Percentiles rank a stretch among this genome's conserved stretches.
Evolutionary conservation across 306 rosid species (phyloP).

Genomic region (Fragaria vesca): DNA sequence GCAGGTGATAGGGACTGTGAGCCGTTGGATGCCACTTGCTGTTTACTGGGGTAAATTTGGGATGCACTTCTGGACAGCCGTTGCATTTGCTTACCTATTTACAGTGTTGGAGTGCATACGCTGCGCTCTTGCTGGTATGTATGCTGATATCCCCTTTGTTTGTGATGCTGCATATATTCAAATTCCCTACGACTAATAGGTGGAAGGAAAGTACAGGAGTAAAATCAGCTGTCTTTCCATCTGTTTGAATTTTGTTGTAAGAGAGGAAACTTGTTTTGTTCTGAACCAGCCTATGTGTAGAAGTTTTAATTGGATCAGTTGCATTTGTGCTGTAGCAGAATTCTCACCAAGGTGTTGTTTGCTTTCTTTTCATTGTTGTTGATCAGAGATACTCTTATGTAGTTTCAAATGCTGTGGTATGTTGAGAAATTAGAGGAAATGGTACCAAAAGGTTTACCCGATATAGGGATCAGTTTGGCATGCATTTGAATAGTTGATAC

Average conservation of each 20-base stretch:
- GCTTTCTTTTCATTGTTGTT: background rate
- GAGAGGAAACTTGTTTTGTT: background rate
- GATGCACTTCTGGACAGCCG: constrained; percentile 89
- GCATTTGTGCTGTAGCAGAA: constrained; percentile 1
- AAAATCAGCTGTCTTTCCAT: background rate
- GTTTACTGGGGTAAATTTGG: constrained; percentile 85
- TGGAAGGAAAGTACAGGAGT: background rate
- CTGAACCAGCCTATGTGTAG: background rate
- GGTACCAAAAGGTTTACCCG: background rate
- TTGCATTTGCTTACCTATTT: constrained; percentile 60
- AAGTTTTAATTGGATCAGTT: background rate
- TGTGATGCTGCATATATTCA: constrained; percentile 93
- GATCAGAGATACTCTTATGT: background rate
- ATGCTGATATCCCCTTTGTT: constrained; percentile 83
- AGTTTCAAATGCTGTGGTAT: background rate
- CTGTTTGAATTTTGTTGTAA: background rate
- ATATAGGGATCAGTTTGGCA: background rate
- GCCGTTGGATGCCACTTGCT: constrained; percentile 88
- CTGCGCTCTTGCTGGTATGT: constrained; percentile 90
- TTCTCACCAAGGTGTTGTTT: background rate
- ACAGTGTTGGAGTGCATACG: constrained; percentile 76
- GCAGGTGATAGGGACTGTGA: constrained; percentile 87
- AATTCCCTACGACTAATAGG: constrained; percentile 74
- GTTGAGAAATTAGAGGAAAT: background rate
- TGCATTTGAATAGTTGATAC: background rate